These are phyloP conservation scores for Proliferodiscus dingleyae DNA, from an alignment of 2,329 filamentous ascomycete species.

Conservation along the genomic window DNA sequence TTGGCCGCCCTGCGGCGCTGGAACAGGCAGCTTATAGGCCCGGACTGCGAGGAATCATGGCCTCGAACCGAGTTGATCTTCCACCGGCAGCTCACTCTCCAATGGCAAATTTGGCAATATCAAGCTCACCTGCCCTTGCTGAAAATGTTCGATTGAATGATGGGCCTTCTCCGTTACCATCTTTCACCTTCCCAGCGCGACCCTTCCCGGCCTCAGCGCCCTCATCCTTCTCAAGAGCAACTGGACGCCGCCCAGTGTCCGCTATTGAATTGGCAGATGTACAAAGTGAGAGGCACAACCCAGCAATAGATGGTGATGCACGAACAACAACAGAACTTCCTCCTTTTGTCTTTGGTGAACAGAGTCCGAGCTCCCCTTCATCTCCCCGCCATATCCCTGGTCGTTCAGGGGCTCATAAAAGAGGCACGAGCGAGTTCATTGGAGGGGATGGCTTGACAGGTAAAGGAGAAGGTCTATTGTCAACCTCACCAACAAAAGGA, in stretches of 20 bases:
- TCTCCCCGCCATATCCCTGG: conserved; percentile 42
- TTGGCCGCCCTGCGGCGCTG: not conserved
- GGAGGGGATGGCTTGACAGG: conserved; percentile 56
- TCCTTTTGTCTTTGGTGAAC: conserved; percentile 30
- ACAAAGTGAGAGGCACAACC: not conserved
- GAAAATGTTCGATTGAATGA: conserved; percentile 11
- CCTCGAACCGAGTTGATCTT: conserved; percentile 4
- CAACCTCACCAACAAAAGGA: conserved; percentile 64
- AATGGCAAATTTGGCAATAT: conserved; percentile 2
- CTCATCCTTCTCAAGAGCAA: conserved; percentile 43
- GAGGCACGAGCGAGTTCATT: conserved; percentile 81
- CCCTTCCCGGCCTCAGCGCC: conserved; percentile 44
- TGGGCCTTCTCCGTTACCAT: conserved; percentile 53
- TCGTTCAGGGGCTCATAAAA: conserved; percentile 58
- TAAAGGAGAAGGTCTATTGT: conserved; percentile 45
- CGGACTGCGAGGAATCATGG: not conserved
- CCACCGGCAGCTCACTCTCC: conserved; percentile 1
- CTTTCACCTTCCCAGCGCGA: conserved; percentile 56
- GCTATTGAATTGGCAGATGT: conserved; percentile 19
- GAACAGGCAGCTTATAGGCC: not conserved
- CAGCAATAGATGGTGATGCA: not conserved
- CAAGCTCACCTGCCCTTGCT: conserved; percentile 1
- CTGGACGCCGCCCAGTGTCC: conserved; percentile 48
- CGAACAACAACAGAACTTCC: conserved; percentile 26
- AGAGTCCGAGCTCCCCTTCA: conserved; percentile 39